These are phyloP conservation scores for Pythium biforme DNA, from an alignment of 352 stramenopile genomes.

Conservation along the genomic window DNA sequence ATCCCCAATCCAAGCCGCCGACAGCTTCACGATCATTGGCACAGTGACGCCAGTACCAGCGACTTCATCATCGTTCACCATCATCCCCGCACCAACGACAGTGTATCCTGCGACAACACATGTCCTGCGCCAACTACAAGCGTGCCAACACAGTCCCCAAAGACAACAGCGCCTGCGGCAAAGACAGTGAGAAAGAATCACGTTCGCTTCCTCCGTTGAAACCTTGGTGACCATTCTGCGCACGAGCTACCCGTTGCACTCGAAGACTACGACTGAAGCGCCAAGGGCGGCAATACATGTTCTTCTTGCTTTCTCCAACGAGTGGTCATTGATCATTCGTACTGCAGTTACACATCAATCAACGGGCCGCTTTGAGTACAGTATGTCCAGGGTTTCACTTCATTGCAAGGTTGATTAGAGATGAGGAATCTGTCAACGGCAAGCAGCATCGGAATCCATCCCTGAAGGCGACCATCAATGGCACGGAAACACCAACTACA, in stretches of 20 bases:
- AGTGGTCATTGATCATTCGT: too few species aligned
- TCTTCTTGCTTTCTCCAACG: neutral
- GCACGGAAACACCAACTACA: too few species aligned
- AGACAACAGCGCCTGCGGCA: neutral
- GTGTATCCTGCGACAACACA: neutral
- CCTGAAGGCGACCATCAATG: too few species aligned
- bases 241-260: neutral
- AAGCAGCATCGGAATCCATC: too few species aligned
- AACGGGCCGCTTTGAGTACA: too few species aligned
- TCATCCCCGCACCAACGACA: neutral
- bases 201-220: conserved; percentile 2
- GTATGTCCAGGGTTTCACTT: too few species aligned
- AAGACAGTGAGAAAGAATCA: neutral
- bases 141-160: neutral
- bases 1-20: neutral
- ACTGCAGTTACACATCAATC: too few species aligned
- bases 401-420: too few species aligned
- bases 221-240: neutral
- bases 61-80: neutral
- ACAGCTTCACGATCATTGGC: conserved; percentile 9
- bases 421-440: too few species aligned
- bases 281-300: neutral
- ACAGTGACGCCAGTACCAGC: neutral
- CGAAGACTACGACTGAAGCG: conserved; percentile 4
- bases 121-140: neutral